Conservation (phyloP, 2,329 filamentous ascomycete species). For the Fusarium sp. region DNA sequence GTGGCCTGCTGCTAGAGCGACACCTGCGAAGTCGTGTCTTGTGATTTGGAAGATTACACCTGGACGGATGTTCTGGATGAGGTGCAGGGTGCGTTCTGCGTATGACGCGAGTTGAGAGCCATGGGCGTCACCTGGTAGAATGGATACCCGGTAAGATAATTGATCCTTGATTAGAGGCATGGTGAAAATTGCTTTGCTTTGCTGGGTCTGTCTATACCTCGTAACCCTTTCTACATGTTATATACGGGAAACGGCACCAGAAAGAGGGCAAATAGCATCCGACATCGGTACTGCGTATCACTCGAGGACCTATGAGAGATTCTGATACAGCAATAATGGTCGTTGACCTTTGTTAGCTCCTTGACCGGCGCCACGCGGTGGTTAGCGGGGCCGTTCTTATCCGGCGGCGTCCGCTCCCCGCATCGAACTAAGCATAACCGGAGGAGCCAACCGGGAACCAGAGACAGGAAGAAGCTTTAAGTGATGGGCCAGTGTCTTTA, state of each 20-base stretch:
- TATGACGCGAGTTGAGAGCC: slow-evolving; percentile 17
- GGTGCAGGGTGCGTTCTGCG: slow-evolving; percentile 1
- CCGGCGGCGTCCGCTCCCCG: slow-evolving; percentile 1
- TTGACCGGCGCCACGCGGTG: not conserved
- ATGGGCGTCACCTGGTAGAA: slow-evolving; percentile 24
- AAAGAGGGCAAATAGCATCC: not conserved
- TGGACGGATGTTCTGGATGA: slow-evolving; percentile 13
- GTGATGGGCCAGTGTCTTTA: not conserved
- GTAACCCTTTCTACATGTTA: not conserved
- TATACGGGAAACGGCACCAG: not conserved
- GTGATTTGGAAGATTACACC: slow-evolving; percentile 15
- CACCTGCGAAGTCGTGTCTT: slow-evolving; percentile 11
- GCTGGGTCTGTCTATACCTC: not conserved
- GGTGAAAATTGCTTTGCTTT: not conserved
- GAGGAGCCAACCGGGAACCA: not conserved
- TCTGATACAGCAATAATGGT: not conserved
- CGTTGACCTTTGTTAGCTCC: not conserved
- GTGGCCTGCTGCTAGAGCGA: not conserved
- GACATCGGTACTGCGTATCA: slow-evolving; percentile 7
- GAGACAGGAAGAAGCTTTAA: not conserved
- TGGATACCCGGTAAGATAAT: not conserved
- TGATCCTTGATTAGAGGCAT: slow-evolving; percentile 15
- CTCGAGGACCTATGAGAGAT: not conserved
- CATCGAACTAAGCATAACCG: not conserved
- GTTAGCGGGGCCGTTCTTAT: slow-evolving; percentile 10